These are phyloP conservation scores for Boletus pseudo-olivaceus DNA, from an alignment of 768 basidiomycete species.

Conservation along the genomic window DNA sequence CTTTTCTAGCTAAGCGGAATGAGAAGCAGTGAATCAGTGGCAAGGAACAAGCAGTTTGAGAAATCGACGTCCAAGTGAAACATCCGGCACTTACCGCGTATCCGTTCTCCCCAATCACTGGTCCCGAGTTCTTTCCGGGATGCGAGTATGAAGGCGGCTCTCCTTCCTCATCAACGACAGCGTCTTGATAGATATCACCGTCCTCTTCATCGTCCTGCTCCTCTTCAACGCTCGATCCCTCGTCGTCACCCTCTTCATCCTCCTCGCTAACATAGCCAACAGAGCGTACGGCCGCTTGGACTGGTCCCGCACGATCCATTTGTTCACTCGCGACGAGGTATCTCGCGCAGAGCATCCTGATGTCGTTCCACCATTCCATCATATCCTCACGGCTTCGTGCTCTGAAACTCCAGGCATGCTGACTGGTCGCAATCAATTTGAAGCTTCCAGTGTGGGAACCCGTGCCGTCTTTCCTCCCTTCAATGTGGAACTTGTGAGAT, in stretches of 20 bases:
- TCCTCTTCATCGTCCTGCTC: slow-evolving; percentile 50
- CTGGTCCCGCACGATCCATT: slow-evolving; percentile 89
- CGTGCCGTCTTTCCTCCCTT: slow-evolving; percentile 79
- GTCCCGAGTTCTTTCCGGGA: slow-evolving; percentile 37
- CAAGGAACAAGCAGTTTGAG: background rate
- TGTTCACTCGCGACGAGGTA: slow-evolving; percentile 93
- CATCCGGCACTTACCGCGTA: slow-evolving; percentile 50
- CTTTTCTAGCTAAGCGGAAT: slow-evolving; percentile 43
- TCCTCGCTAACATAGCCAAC: slow-evolving; percentile 89
- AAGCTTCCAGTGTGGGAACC: slow-evolving; percentile 58
- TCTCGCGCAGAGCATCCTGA: slow-evolving; percentile 87
- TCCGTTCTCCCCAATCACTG: slow-evolving; percentile 50
- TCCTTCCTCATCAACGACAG: slow-evolving; percentile 38
- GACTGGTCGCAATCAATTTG: slow-evolving; percentile 36
- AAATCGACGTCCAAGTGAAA: background rate
- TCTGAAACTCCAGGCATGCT: slow-evolving; percentile 86
- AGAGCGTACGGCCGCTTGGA: slow-evolving; percentile 86
- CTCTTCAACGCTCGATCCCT: slow-evolving; percentile 49
- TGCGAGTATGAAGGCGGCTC: slow-evolving; percentile 63
- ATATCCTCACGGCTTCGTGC: slow-evolving; percentile 89
- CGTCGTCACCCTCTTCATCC: slow-evolving; percentile 53
- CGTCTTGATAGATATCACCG: slow-evolving; percentile 43
- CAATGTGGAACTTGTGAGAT: slow-evolving; percentile 96
- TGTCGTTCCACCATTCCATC: slow-evolving; percentile 99
- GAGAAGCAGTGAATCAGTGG: slow-evolving; percentile 3